phyloP scores from a whole-genome alignment of 2,329 filamentous ascomycete genomes.

The Xylariaceae sp. region DNA sequence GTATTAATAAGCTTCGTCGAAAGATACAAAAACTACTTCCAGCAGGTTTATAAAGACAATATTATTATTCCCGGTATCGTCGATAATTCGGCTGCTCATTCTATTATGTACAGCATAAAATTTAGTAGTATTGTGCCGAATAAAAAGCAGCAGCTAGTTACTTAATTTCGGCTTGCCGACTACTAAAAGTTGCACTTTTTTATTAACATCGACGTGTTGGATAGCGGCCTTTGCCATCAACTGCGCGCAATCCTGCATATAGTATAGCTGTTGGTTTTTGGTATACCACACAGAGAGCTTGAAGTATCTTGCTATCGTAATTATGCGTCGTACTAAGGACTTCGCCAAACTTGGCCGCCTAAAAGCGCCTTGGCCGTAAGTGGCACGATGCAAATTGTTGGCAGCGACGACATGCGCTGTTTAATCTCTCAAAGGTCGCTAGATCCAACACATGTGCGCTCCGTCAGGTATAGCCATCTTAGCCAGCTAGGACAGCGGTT shows the following conservation, averaged over 20 bases:
- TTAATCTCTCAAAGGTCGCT: background rate
- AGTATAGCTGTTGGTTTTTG: background rate
- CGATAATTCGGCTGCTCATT: background rate
- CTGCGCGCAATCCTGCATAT: too few species aligned
- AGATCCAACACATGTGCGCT: conserved; percentile 3
- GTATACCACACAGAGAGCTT: too few species aligned
- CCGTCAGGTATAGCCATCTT: background rate
- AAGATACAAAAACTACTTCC: background rate
- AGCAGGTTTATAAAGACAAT: background rate
- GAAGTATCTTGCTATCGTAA: too few species aligned
- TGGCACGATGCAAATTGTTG: background rate
- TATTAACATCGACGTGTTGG: too few species aligned
- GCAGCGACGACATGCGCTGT: background rate
- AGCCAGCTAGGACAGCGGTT: background rate
- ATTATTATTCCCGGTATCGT: background rate
- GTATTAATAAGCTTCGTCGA: conserved; percentile 2
- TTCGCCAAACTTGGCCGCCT: background rate
- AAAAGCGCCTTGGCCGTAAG: conserved; percentile 2
- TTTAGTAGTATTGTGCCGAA: too few species aligned
- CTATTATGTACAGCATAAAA: too few species aligned
- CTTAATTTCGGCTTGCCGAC: too few species aligned
- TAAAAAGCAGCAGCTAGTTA: too few species aligned
- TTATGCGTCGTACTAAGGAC: too few species aligned
- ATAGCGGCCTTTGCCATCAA: too few species aligned
- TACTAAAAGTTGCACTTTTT: too few species aligned